phyloP scores from a whole-genome alignment of 805 yeast genomes.

The Candida silvatica region DNA sequence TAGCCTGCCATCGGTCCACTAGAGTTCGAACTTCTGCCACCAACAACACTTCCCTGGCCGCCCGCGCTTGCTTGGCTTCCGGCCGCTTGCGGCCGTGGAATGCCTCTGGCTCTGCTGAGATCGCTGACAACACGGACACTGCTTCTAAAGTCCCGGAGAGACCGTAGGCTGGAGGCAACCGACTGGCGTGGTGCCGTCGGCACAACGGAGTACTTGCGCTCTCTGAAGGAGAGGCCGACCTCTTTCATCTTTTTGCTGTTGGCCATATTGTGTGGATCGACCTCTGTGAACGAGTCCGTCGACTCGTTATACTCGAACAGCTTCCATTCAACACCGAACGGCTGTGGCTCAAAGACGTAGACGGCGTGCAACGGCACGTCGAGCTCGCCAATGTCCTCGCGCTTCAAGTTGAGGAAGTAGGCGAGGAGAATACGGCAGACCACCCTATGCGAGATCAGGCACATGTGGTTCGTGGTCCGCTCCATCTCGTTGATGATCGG shows the following conservation, averaged over 20 bases:
- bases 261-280: slow-evolving; percentile 34
- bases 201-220: slow-evolving; percentile 62
- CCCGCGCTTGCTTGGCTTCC: too few species aligned
- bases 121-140: slow-evolving; percentile 8
- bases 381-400: slow-evolving; percentile 75
- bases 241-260: slow-evolving; percentile 56
- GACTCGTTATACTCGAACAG: slow-evolving; percentile 80
- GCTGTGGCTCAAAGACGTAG: slow-evolving; percentile 84
- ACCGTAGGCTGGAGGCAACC: too few species aligned
- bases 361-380: slow-evolving; percentile 92
- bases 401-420: slow-evolving; percentile 76
- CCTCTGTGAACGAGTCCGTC: slow-evolving; percentile 68
- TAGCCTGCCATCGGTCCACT: too few species aligned
- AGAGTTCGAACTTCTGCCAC: too few species aligned
- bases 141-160: too few species aligned
- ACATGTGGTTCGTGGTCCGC: slow-evolving; percentile 78
- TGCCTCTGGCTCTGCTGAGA: slow-evolving; percentile 17
- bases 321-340: slow-evolving; percentile 93
- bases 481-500: slow-evolving; percentile 91
- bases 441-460: slow-evolving; percentile 83
- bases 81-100: slow-evolving; percentile 2
- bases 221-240: slow-evolving; percentile 61
- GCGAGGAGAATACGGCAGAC: slow-evolving; percentile 83
- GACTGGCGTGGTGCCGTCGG: slow-evolving; percentile 70
- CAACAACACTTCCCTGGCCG: too few species aligned